Evolutionary conservation across 2,329 filamentous ascomycete species (phyloP).

Genomic region (Ascocoryne sarcoides): DNA sequence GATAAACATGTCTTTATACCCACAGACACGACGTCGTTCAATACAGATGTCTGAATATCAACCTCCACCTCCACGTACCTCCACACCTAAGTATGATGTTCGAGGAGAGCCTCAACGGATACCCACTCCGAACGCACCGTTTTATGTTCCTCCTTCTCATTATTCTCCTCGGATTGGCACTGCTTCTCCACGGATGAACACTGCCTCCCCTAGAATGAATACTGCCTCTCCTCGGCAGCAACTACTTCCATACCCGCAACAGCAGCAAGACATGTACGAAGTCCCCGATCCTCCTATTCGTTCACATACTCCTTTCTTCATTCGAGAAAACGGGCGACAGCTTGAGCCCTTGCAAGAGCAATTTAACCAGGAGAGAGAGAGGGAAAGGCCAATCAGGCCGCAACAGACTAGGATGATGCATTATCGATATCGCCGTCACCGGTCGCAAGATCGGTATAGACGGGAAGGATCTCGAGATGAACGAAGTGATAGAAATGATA

Average conservation of each 20-base stretch:
- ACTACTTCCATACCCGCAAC: neutral
- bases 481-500: neutral
- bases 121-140: neutral
- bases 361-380: neutral
- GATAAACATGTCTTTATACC: neutral
- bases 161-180: neutral
- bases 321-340: neutral
- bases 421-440: neutral
- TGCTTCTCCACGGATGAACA: neutral
- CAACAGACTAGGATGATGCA: neutral
- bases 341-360: neutral
- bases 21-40: neutral
- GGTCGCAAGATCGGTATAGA: neutral
- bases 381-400: neutral
- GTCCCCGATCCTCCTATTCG: neutral
- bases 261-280: neutral
- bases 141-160: neutral
- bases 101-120: neutral
- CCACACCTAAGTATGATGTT: neutral
- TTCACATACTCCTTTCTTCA: neutral
- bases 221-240: neutral
- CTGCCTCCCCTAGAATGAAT: neutral
- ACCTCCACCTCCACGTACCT: neutral
- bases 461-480: neutral
- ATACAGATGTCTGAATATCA: neutral